A percentile compares a stretch with the other conserved stretches of the same genome.
Conservation (phyloP, 2,329 filamentous ascomycete species). For the Rhinocladiella similis region DNA sequence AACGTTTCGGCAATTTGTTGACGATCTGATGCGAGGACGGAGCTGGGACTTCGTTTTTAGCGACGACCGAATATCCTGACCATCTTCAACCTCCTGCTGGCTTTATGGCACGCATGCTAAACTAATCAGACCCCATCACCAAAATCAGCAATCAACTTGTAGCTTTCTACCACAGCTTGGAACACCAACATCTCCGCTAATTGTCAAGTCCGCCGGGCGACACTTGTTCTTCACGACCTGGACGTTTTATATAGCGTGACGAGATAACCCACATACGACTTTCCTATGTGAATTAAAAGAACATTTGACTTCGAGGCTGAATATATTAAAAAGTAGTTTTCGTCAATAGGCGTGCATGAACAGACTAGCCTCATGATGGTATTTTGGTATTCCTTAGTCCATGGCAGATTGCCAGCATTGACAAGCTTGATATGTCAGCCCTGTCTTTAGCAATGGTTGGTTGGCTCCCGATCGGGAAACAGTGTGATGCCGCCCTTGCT, state of each 20-base stretch:
- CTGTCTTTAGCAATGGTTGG: too few relatives aligned
- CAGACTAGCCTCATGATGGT: too few relatives aligned
- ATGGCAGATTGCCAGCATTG: too few relatives aligned
- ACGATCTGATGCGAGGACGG: neutral
- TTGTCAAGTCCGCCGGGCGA: slow-evolving; percentile 5
- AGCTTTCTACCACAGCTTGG: neutral
- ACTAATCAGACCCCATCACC: neutral
- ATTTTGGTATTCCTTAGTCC: too few relatives aligned
- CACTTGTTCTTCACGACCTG: slow-evolving; percentile 11
- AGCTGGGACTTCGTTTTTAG: slow-evolving; percentile 7
- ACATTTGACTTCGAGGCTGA: slow-evolving; percentile 33
- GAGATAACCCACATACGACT: slow-evolving; percentile 22
- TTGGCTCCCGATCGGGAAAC: too few relatives aligned
- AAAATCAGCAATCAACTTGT: neutral
- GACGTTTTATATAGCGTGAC: slow-evolving; percentile 23
- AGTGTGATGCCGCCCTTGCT: too few relatives aligned
- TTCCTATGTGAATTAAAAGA: slow-evolving; percentile 42
- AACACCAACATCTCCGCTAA: slow-evolving; percentile 6
- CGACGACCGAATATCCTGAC: neutral
- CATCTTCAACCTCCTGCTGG: slow-evolving; percentile 8
- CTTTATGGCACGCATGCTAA: slow-evolving; percentile 6
- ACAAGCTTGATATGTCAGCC: too few relatives aligned
- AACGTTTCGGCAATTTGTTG: neutral
- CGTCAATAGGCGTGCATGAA: too few relatives aligned
- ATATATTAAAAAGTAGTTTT: too few relatives aligned